Percentiles rank a stretch among this genome's conserved stretches.
Evolutionary conservation across 305 asterid species (phyloP).

Genomic region (Fraxinus baroniana): DNA sequence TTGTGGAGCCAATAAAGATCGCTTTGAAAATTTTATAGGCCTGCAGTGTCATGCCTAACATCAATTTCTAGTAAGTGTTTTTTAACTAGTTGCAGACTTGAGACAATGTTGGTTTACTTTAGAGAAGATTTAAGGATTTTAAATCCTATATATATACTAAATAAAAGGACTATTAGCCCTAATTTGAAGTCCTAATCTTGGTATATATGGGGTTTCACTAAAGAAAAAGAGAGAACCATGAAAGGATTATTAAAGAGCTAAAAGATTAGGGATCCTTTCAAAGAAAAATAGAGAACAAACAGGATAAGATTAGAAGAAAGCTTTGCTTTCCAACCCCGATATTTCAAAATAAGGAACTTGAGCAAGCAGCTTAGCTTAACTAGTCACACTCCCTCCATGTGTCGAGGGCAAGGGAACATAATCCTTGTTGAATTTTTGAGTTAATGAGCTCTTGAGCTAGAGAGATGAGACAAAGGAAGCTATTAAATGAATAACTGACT

Average conservation of each 20-base stretch:
- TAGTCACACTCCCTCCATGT: not conserved
- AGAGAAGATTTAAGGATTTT: not conserved
- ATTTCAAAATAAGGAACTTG: not conserved
- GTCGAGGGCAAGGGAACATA: not conserved
- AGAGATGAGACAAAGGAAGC: not conserved
- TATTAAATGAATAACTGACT: not conserved
- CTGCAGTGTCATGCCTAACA: slow-evolving; percentile 8
- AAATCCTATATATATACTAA: not conserved
- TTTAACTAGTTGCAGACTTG: not conserved
- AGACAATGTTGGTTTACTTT: not conserved
- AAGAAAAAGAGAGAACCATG: not conserved
- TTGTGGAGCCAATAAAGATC: not conserved
- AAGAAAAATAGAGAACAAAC: not conserved
- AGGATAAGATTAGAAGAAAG: not conserved
- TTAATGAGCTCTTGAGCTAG: not conserved
- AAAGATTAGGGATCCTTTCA: not conserved
- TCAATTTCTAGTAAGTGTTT: not conserved
- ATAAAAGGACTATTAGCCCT: not conserved
- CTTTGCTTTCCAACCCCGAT: not conserved
- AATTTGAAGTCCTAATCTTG: not conserved
- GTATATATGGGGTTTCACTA: not conserved
- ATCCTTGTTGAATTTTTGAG: not conserved
- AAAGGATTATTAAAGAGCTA: not conserved
- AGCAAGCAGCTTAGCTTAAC: not conserved
- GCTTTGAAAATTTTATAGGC: not conserved